A percentile compares a stretch with the other conserved stretches of the same genome.
These are phyloP conservation scores for Wallacemonas sp. DNA, from an alignment of 208 protist genomes.

Conservation along the genomic window DNA sequence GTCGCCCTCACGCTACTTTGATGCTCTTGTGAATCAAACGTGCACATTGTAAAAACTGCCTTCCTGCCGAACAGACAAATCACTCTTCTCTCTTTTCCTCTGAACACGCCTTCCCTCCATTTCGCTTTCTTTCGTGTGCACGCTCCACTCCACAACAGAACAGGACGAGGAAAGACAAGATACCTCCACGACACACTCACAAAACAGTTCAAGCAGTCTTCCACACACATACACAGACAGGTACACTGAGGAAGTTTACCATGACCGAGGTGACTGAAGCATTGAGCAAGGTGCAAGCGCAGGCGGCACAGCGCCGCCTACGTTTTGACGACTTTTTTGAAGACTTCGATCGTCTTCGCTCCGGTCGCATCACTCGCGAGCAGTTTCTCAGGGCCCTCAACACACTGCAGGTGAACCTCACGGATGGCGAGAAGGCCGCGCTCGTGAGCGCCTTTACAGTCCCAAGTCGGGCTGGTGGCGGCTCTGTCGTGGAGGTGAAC, in stretches of 20 bases:
- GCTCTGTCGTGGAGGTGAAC: constrained; percentile 28
- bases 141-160: background rate
- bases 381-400: constrained; percentile 79
- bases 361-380: constrained; percentile 68
- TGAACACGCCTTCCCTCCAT: background rate
- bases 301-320: constrained; percentile 65
- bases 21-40: too few relatives aligned
- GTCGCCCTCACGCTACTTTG: background rate
- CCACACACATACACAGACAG: constrained; percentile 4
- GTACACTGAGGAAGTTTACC: background rate
- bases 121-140: background rate
- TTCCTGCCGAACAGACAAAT: too few relatives aligned
- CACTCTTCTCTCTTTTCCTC: background rate
- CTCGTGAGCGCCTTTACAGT: constrained; percentile 40
- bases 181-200: background rate
- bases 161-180: constrained; percentile 13
- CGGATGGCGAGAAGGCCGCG: constrained; percentile 38
- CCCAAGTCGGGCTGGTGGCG: background rate
- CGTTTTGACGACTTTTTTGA: constrained; percentile 78
- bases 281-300: constrained; percentile 47
- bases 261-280: constrained; percentile 27
- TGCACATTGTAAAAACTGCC: too few relatives aligned
- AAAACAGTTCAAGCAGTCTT: background rate
- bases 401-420: constrained; percentile 54
- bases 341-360: constrained; percentile 84